Evolutionary conservation across 345 rosid genomes (phyloP).

Genomic region (Syzygium aromaticum): DNA sequence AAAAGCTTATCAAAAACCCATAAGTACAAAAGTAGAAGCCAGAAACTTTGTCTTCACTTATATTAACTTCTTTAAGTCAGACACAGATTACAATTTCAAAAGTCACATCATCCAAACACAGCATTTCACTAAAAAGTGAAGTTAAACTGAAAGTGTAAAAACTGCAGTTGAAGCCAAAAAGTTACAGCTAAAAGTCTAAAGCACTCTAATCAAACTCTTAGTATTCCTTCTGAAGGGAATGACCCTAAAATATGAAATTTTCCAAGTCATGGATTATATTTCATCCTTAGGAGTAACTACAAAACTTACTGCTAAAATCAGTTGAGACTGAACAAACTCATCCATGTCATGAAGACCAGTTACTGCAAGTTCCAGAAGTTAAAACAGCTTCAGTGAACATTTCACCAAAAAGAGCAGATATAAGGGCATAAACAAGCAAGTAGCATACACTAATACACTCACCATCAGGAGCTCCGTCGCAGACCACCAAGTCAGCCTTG

Average conservation of each 20-base stretch:
- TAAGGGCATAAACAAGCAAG: not conserved
- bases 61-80: not conserved
- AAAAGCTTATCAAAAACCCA: not conserved
- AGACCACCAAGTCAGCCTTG: slow-evolving; percentile 95
- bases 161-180: not conserved
- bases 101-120: not conserved
- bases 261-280: not conserved
- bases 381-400: not conserved
- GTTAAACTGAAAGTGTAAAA: too few relatives aligned
- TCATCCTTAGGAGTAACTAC: not conserved
- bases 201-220: not conserved
- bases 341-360: slow-evolving; percentile 99
- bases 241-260: not conserved
- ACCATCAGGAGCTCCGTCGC: slow-evolving; percentile 99
- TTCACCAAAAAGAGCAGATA: not conserved
- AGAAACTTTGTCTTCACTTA: not conserved
- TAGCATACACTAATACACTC: slow-evolving; percentile 3
- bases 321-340: slow-evolving; percentile 96
- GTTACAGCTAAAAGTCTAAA: not conserved
- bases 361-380: slow-evolving; percentile 38
- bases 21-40: not conserved
- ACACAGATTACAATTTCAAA: not conserved
- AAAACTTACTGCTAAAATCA: slow-evolving; percentile 77
- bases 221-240: not conserved
- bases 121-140: not conserved